These are phyloP conservation scores for Pulveroboletus sp. DNA, from an alignment of 768 basidiomycete species.

Conservation along the genomic window DNA sequence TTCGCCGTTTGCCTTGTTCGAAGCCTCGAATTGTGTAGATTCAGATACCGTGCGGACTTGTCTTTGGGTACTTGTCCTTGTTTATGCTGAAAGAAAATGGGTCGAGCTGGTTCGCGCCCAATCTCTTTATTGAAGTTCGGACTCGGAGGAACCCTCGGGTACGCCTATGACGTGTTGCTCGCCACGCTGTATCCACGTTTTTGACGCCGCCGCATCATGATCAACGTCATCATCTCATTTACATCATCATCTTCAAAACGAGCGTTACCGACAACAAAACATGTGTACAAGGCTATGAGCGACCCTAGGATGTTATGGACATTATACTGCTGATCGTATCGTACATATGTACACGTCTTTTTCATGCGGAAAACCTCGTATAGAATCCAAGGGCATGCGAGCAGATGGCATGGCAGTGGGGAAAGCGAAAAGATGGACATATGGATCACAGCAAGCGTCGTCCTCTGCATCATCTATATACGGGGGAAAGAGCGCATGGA, in stretches of 20 bases:
- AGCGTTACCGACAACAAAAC: not conserved
- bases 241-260: conserved; percentile 2
- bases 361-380: conserved; percentile 10
- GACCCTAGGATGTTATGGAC: conserved; percentile 12
- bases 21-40: no score
- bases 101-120: no score
- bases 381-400: conserved; percentile 18
- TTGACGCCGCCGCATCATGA: not conserved
- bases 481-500: conserved; percentile 8
- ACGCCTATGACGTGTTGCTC: not conserved
- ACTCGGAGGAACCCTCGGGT: not conserved
- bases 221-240: conserved; percentile 4
- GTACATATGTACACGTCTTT: conserved; percentile 27
- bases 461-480: conserved; percentile 22
- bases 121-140: no score
- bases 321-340: conserved; percentile 27
- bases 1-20: not conserved
- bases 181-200: conserved; percentile 10
- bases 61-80: not conserved
- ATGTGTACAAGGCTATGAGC: not conserved
- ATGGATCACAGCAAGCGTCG: conserved; percentile 12
- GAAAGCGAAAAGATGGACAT: conserved; percentile 21
- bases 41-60: not conserved
- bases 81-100: no score
- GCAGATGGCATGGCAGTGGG: conserved; percentile 10